Evolutionary conservation across 352 stramenopile species (phyloP).

Genomic region (Nothophytophthora sp.): DNA sequence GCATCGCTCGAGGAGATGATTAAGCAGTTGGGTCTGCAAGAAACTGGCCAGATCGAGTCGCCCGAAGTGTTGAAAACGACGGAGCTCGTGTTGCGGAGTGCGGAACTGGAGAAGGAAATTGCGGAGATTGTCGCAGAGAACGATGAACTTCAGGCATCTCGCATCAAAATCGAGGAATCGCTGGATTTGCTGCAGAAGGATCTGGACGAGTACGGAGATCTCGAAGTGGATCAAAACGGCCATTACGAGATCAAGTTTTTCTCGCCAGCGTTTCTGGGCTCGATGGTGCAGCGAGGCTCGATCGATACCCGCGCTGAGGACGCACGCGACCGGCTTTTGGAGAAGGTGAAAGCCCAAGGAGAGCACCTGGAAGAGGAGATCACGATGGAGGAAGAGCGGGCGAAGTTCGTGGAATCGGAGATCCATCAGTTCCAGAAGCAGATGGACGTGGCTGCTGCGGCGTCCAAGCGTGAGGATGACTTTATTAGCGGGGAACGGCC

Average conservation of each 20-base stretch:
- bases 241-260: slow-evolving; percentile 69
- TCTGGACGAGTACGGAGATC: slow-evolving; percentile 61
- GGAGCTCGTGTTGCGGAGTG: slow-evolving; percentile 53
- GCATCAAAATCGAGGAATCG: slow-evolving; percentile 50
- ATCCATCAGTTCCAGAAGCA: slow-evolving; percentile 69
- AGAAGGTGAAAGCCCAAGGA: slow-evolving; percentile 52
- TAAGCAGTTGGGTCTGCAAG: slow-evolving; percentile 60
- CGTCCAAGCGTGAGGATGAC: slow-evolving; percentile 71
- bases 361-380: slow-evolving; percentile 64
- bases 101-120: slow-evolving; percentile 70
- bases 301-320: slow-evolving; percentile 66
- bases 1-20: slow-evolving; percentile 54
- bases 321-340: slow-evolving; percentile 55
- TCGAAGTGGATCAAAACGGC: slow-evolving; percentile 41
- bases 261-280: slow-evolving; percentile 63
- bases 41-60: slow-evolving; percentile 58
- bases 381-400: slow-evolving; percentile 54
- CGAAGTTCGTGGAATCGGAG: slow-evolving; percentile 56
- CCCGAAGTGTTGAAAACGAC: slow-evolving; percentile 59
- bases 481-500: slow-evolving; percentile 81
- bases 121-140: slow-evolving; percentile 73
- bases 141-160: slow-evolving; percentile 52
- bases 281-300: slow-evolving; percentile 56
- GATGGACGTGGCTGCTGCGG: slow-evolving; percentile 61
- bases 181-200: slow-evolving; percentile 67